A percentile compares a stretch with the other conserved stretches of the same genome.
These are phyloP conservation scores for Xanthoconium separans DNA, from an alignment of 1,284 basidiomycete genomes.

Conservation along the genomic window DNA sequence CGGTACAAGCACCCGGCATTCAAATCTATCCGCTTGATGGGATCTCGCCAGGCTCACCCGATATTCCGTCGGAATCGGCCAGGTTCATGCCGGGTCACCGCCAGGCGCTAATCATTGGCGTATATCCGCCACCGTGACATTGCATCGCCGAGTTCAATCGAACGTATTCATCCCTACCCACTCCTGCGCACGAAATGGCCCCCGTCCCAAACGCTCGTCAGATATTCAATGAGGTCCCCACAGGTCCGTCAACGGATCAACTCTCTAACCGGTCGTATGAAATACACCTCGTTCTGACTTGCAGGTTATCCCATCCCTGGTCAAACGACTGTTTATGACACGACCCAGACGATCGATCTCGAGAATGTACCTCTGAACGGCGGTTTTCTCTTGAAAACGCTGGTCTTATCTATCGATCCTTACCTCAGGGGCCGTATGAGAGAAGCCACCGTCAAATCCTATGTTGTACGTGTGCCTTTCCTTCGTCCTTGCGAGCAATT, in stretches of 20 bases:
- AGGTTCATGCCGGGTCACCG: not conserved
- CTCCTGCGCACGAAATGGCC: not conserved
- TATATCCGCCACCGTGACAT: not conserved
- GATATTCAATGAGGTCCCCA: slow-evolving; percentile 13
- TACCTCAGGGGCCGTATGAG: slow-evolving; percentile 7
- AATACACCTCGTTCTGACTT: not conserved
- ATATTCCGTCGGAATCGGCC: not conserved
- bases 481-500: not conserved
- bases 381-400: slow-evolving; percentile 38
- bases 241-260: not conserved
- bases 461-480: not conserved
- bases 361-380: slow-evolving; percentile 37
- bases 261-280: not conserved
- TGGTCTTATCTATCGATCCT: slow-evolving; percentile 38
- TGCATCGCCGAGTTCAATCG: not conserved
- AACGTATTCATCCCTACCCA: not conserved
- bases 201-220: slow-evolving; percentile 14
- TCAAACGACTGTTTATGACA: slow-evolving; percentile 17
- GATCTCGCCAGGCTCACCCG: too few relatives aligned
- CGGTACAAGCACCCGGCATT: not conserved
- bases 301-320: slow-evolving; percentile 30
- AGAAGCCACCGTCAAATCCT: not conserved
- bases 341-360: slow-evolving; percentile 37
- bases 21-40: not conserved
- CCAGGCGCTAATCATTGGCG: not conserved